phyloP scores from a whole-genome alignment of 306 rosid genomes.

The Oxytropis ochrocephala region DNA sequence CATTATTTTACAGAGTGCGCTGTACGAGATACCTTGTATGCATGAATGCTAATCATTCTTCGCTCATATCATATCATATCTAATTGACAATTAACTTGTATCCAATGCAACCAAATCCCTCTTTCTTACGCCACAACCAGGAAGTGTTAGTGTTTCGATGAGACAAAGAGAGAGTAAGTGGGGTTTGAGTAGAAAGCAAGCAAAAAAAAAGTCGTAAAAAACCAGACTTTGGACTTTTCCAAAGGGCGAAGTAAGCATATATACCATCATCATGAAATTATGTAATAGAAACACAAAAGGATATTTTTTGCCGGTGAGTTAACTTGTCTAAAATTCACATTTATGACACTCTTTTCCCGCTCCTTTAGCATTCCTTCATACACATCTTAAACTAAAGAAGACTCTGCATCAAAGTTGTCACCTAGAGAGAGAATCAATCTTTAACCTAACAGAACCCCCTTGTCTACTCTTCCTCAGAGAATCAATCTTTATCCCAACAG shows the following conservation, averaged over 20 bases:
- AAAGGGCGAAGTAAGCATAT: slow-evolving; percentile 77
- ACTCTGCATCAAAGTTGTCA: slow-evolving; percentile 36
- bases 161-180: slow-evolving; percentile 12
- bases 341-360: slow-evolving; percentile 17
- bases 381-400: slow-evolving; percentile 41
- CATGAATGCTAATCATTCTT: not conserved
- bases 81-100: not conserved
- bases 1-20: not conserved
- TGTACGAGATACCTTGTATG: not conserved
- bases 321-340: slow-evolving; percentile 43
- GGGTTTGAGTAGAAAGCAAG: slow-evolving; percentile 83
- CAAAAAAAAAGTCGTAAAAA: slow-evolving; percentile 47
- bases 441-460: slow-evolving; percentile 46
- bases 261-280: slow-evolving; percentile 43
- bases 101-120: slow-evolving; percentile 21
- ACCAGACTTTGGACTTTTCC: slow-evolving; percentile 44
- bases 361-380: slow-evolving; percentile 40
- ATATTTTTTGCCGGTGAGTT: slow-evolving; percentile 23
- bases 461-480: slow-evolving; percentile 40
- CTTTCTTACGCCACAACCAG: slow-evolving; percentile 33
- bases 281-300: slow-evolving; percentile 26
- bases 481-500: slow-evolving; percentile 68
- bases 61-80: not conserved
- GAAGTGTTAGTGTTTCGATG: slow-evolving; percentile 20
- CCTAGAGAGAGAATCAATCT: slow-evolving; percentile 72